phyloP scores from a whole-genome alignment of 805 yeast species.

The Yarrowia deformans region DNA sequence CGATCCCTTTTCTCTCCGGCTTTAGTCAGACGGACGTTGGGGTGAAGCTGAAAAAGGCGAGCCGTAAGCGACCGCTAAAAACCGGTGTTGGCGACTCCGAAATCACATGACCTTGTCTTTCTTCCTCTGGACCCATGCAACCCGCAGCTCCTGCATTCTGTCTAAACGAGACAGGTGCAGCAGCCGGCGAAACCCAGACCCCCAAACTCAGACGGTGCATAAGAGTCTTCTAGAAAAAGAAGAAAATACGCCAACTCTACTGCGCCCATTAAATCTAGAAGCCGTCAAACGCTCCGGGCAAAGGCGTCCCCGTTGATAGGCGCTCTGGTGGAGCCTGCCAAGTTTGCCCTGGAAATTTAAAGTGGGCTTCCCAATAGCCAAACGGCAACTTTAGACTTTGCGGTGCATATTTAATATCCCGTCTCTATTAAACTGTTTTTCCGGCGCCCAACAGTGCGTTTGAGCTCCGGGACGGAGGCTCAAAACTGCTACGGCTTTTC shows the following conservation, averaged over 20 bases:
- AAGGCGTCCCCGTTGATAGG: no score
- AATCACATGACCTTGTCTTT: conserved; percentile 2
- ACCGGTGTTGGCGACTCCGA: not conserved
- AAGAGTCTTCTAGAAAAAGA: conserved; percentile 13
- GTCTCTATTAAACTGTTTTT: conserved; percentile 4
- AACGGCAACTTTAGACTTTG: not conserved
- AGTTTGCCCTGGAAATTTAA: not conserved
- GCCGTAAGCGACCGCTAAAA: not conserved
- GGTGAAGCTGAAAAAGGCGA: not conserved
- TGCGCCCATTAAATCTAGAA: not conserved
- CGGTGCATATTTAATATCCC: conserved; percentile 16
- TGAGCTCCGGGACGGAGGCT: no score
- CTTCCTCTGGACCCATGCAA: not conserved
- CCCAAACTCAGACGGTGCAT: conserved; percentile 1
- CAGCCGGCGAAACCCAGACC: not conserved
- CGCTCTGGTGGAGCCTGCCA: no score
- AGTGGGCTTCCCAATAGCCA: no score
- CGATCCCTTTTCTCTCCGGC: no score
- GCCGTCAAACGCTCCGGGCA: not conserved
- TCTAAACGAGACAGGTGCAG: conserved; percentile 27
- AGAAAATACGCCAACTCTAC: not conserved
- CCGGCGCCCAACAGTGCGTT: not conserved
- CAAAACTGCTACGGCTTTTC: no score
- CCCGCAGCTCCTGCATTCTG: conserved; percentile 21
- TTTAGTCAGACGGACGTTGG: not conserved